phyloP scores from a whole-genome alignment of 768 basidiomycete species.

The Psilocybe tampanensis region DNA sequence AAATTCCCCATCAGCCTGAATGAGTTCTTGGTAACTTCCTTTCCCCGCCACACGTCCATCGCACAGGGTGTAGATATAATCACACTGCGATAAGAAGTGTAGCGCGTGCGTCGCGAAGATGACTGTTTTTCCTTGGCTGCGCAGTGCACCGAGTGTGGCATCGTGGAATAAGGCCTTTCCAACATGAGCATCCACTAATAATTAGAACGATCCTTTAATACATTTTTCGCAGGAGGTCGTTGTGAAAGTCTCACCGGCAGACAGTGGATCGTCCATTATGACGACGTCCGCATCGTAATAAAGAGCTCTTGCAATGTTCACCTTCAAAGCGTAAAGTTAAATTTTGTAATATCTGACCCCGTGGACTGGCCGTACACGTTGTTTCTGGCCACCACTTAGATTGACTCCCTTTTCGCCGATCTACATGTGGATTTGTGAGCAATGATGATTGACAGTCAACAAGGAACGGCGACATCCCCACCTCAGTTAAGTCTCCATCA shows the following conservation, averaged over 20 bases:
- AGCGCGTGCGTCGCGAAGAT: slow-evolving; percentile 87
- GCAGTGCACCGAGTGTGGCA: slow-evolving; percentile 52
- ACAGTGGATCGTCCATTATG: slow-evolving; percentile 66
- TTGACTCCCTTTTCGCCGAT: slow-evolving; percentile 77
- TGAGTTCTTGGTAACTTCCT: slow-evolving; percentile 61
- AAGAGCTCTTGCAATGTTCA: slow-evolving; percentile 72
- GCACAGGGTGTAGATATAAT: slow-evolving; percentile 75
- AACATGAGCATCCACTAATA: slow-evolving; percentile 72
- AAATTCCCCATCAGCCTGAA: slow-evolving; percentile 53
- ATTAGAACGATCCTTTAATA: too few species aligned
- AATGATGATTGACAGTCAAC: not conserved
- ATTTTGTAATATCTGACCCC: not conserved
- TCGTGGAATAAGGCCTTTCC: slow-evolving; percentile 68
- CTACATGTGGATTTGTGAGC: slow-evolving; percentile 30
- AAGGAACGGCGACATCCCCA: slow-evolving; percentile 24
- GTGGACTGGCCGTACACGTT: slow-evolving; percentile 38
- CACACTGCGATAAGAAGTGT: slow-evolving; percentile 81
- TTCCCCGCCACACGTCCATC: slow-evolving; percentile 75
- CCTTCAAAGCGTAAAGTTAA: slow-evolving; percentile 26
- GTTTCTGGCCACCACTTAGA: slow-evolving; percentile 67
- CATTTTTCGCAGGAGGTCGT: slow-evolving; percentile 7
- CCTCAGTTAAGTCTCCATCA: slow-evolving; percentile 75
- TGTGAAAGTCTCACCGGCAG: slow-evolving; percentile 45
- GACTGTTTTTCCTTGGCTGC: slow-evolving; percentile 60
- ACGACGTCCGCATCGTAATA: slow-evolving; percentile 67